These are phyloP conservation scores for Rhizophagus prolifer DNA, from an alignment of 192 early-diverging fungal species.

Conservation along the genomic window DNA sequence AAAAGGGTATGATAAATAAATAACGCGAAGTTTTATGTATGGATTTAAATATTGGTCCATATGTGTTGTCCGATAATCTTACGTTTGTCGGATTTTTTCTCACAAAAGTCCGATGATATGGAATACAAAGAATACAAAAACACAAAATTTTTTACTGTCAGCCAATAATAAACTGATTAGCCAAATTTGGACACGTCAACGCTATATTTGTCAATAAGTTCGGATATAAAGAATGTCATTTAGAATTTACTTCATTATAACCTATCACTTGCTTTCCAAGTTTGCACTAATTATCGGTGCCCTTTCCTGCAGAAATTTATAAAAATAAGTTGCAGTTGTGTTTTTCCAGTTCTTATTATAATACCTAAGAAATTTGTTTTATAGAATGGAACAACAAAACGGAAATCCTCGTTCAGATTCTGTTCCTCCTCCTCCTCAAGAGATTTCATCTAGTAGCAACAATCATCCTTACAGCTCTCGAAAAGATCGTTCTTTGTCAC, in stretches of 20 bases:
- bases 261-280: no score
- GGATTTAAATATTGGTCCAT: no score
- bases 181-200: neutral
- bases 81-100: no score
- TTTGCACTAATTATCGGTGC: neutral
- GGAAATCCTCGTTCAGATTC: slow-evolving; percentile 18
- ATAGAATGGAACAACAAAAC: slow-evolving; percentile 16
- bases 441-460: neutral
- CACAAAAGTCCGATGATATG: no score
- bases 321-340: no score
- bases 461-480: slow-evolving; percentile 22
- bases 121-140: no score
- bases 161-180: neutral
- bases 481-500: slow-evolving; percentile 27
- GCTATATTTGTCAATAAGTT: neutral
- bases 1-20: no score
- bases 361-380: neutral
- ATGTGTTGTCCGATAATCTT: no score
- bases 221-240: neutral
- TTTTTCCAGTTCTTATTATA: no score
- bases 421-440: slow-evolving; percentile 16
- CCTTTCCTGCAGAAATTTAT: no score
- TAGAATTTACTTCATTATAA: neutral
- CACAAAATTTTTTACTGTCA: neutral
- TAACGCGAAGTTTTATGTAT: no score